A percentile compares a stretch with the other conserved stretches of the same genome.
phyloP scores from a whole-genome alignment of 441 rosid genomes.

The Erysimum cheiri region DNA sequence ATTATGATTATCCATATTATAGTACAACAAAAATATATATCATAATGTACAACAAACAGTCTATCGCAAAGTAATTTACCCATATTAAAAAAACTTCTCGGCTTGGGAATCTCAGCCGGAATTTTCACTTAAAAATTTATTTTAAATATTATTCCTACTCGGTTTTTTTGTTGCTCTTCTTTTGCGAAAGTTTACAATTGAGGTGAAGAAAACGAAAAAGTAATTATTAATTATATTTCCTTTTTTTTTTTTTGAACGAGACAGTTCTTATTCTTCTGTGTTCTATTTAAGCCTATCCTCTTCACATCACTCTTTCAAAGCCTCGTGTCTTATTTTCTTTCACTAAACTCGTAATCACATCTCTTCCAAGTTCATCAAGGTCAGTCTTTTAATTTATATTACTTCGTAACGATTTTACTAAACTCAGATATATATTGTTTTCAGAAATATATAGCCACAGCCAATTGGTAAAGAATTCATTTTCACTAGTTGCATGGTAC shows the following conservation, averaged over 20 bases:
- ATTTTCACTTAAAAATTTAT: constrained; percentile 48
- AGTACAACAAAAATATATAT: neutral
- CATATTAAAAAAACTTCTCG: constrained; percentile 36
- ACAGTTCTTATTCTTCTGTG: constrained; percentile 53
- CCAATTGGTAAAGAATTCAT: neutral
- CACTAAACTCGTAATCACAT: constrained; percentile 23
- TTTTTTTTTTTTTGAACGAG: constrained; percentile 6
- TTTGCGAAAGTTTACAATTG: constrained; percentile 55
- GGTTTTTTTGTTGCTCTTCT: constrained; percentile 45
- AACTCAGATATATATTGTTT: neutral
- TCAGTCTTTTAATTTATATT: constrained; percentile 31
- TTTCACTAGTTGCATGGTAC: constrained; percentile 26
- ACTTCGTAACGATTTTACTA: constrained; percentile 16
- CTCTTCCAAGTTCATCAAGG: constrained; percentile 40
- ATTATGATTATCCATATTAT: neutral
- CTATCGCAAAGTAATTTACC: constrained; percentile 28
- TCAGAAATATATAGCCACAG: constrained; percentile 14
- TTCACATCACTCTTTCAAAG: constrained; percentile 43
- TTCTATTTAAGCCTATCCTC: constrained; percentile 57
- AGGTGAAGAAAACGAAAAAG: constrained; percentile 59
- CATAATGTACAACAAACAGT: constrained; percentile 19
- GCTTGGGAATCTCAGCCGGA: constrained; percentile 59
- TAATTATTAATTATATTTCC: neutral
- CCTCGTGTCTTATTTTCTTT: constrained; percentile 36
- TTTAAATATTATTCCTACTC: constrained; percentile 47